Conservation (phyloP, 176 grass and related monocot species). For the Triticum urartu region DNA sequence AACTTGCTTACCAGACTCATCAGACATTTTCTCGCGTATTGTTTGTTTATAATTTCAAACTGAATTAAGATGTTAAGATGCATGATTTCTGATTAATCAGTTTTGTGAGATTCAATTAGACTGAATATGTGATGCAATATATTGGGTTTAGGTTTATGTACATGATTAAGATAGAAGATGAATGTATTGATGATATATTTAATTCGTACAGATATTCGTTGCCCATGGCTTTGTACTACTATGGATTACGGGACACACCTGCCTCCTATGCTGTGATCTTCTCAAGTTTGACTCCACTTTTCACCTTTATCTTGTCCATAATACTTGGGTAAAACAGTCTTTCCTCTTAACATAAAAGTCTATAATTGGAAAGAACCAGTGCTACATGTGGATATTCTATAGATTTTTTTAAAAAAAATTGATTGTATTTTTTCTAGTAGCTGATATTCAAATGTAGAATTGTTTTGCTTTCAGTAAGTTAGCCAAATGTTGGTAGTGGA, state of each 20-base stretch:
- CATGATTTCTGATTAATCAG: neutral
- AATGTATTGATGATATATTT: neutral
- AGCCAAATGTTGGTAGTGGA: neutral
- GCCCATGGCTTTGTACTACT: neutral
- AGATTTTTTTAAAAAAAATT: neutral
- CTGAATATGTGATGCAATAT: neutral
- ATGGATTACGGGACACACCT: neutral
- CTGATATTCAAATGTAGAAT: neutral
- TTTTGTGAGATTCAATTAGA: neutral
- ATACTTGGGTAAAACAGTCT: neutral
- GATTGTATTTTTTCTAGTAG: neutral
- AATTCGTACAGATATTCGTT: neutral
- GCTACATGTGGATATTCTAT: neutral
- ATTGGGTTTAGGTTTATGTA: neutral
- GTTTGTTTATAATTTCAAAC: neutral
- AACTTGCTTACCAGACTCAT: neutral
- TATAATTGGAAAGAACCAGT: neutral
- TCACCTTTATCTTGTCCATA: neutral
- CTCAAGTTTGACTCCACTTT: neutral
- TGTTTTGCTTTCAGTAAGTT: neutral
- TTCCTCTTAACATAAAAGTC: neutral
- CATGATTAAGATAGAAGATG: neutral
- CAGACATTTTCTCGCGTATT: neutral
- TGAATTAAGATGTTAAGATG: neutral
- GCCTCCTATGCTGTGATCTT: conserved; percentile 2